Evolutionary conservation across 768 basidiomycete genomes (phyloP).

Genomic region (Kwoniella dejecticola): DNA sequence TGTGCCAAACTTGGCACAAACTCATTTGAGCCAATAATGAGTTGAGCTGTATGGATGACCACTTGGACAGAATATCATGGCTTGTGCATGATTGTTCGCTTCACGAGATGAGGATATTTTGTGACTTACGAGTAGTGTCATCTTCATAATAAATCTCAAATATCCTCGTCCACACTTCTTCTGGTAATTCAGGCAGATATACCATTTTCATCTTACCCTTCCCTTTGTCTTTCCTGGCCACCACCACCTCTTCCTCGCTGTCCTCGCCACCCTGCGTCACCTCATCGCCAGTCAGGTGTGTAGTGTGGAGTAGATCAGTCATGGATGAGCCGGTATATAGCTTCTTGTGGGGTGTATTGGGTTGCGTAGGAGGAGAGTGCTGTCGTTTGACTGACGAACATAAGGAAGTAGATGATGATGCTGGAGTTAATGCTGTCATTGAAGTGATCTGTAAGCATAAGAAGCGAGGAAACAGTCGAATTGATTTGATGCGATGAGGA

Average conservation of each 20-base stretch:
- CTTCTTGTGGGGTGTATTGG: conserved; percentile 1
- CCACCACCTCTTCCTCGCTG: neutral
- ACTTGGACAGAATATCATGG: too few species aligned
- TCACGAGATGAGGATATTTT: too few species aligned
- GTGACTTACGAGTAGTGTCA: conserved; percentile 26
- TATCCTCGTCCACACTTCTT: conserved; percentile 40
- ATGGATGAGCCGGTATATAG: neutral
- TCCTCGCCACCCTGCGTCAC: neutral
- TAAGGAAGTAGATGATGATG: conserved; percentile 3
- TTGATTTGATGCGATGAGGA: too few species aligned
- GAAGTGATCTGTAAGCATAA: neutral
- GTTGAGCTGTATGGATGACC: too few species aligned
- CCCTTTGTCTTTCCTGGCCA: conserved; percentile 20
- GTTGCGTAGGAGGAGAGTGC: neutral
- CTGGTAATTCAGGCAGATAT: conserved; percentile 36
- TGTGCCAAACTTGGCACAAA: too few species aligned
- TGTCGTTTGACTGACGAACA: conserved; percentile 1
- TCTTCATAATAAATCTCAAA: conserved; percentile 41
- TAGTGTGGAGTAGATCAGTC: neutral
- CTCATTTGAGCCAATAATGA: too few species aligned
- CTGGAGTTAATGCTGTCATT: conserved; percentile 1
- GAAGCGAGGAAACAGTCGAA: too few species aligned
- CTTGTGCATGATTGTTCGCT: too few species aligned
- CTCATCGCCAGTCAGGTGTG: neutral
- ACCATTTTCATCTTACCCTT: conserved; percentile 41